Percentiles rank a stretch among this genome's conserved stretches.
These are phyloP conservation scores for Chytriomyces sp. DNA, from an alignment of 192 early-diverging fungal species.

Conservation along the genomic window DNA sequence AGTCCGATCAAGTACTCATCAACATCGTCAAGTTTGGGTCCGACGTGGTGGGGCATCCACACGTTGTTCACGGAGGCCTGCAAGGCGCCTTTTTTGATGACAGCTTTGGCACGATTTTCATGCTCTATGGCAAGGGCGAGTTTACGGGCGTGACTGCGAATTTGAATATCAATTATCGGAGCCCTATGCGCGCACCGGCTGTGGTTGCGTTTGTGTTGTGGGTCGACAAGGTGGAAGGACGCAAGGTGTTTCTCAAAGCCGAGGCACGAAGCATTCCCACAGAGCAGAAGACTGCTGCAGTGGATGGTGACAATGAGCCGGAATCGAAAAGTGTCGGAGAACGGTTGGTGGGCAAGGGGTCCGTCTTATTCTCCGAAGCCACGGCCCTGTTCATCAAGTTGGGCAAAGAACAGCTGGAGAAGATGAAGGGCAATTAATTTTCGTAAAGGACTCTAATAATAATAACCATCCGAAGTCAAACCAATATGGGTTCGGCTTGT, in stretches of 20 bases:
- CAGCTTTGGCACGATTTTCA: constrained; percentile 19
- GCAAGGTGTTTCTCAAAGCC: constrained; percentile 28
- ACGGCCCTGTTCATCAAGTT: constrained; percentile 22
- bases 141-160: constrained; percentile 31
- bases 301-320: neutral
- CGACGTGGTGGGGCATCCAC: constrained; percentile 15
- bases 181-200: constrained; percentile 5
- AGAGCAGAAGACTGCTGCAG: neutral
- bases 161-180: constrained; percentile 31
- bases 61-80: constrained; percentile 28
- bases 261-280: neutral
- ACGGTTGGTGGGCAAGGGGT: neutral
- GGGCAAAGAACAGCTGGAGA: neutral
- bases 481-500: too few species aligned
- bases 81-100: constrained; percentile 25
- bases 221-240: constrained; percentile 23
- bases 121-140: neutral
- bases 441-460: too few species aligned
- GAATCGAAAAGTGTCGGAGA: neutral
- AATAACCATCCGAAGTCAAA: too few species aligned
- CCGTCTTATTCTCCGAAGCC: constrained; percentile 22
- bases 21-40: constrained; percentile 20
- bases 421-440: neutral
- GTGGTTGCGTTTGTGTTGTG: constrained; percentile 22
- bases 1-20: constrained; percentile 11